Evolutionary conservation across 2,329 filamentous ascomycete species (phyloP).

Genomic region (Penicillium nordicum): DNA sequence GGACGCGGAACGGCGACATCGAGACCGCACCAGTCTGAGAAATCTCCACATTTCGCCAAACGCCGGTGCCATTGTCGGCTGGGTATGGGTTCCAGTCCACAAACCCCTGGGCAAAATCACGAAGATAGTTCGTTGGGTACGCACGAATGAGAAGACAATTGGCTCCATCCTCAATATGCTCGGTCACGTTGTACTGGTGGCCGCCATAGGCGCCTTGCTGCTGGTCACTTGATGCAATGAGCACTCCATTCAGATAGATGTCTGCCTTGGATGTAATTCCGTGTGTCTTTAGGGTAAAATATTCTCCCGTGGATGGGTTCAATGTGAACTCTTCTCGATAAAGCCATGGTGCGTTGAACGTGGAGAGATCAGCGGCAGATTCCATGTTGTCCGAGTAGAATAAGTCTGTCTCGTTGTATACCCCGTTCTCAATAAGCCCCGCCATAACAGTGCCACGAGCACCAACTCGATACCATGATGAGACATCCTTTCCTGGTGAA

Average conservation of each 20-base stretch:
- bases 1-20: constrained; percentile 45
- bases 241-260: constrained; percentile 56
- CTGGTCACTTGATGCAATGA: constrained; percentile 47
- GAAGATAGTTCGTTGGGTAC: constrained; percentile 58
- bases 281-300: constrained; percentile 56
- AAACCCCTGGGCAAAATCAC: constrained; percentile 59
- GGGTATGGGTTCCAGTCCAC: constrained; percentile 63
- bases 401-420: constrained; percentile 52
- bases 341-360: constrained; percentile 56
- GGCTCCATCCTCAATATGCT: constrained; percentile 31
- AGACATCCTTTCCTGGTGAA: constrained; percentile 44
- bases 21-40: constrained; percentile 54
- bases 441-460: constrained; percentile 57
- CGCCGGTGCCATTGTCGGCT: constrained; percentile 60
- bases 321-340: constrained; percentile 56
- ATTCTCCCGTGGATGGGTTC: constrained; percentile 30
- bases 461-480: constrained; percentile 52
- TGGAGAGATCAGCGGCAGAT: constrained; percentile 41
- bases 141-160: constrained; percentile 56
- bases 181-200: constrained; percentile 54
- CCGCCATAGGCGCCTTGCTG: constrained; percentile 59
- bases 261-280: constrained; percentile 61
- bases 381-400: constrained; percentile 56
- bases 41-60: constrained; percentile 59
- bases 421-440: constrained; percentile 52